Percentiles rank a stretch among this genome's conserved stretches.
phyloP scores from a whole-genome alignment of 2,329 filamentous ascomycete species.

The Botrytis galanthina region DNA sequence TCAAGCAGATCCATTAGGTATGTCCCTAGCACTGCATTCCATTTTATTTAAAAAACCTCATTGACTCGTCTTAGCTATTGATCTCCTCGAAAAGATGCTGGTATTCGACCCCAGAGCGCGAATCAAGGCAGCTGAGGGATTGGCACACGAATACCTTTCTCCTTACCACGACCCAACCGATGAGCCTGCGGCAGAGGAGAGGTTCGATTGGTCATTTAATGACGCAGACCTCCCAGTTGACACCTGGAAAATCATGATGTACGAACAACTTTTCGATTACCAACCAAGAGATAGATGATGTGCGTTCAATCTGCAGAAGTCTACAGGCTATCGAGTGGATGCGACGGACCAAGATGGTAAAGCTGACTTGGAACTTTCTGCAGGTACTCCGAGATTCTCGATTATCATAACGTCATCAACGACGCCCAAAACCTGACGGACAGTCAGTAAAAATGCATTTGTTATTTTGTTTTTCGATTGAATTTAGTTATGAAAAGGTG shows the following conservation, averaged over 20 bases:
- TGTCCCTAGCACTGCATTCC: not conserved
- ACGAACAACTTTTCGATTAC: slow-evolving; percentile 44
- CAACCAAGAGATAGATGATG: slow-evolving; percentile 23
- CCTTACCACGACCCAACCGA: slow-evolving; percentile 98
- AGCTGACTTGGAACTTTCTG: slow-evolving; percentile 38
- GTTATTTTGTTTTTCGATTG: slow-evolving; percentile 11
- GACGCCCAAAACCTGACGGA: slow-evolving; percentile 30
- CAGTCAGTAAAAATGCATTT: slow-evolving; percentile 22
- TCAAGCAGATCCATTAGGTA: slow-evolving; percentile 85
- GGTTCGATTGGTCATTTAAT: slow-evolving; percentile 99
- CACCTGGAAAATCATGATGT: slow-evolving; percentile 99
- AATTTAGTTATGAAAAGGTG: slow-evolving; percentile 10
- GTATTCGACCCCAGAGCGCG: slow-evolving; percentile 98
- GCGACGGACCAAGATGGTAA: slow-evolving; percentile 28
- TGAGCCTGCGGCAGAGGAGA: slow-evolving; percentile 92
- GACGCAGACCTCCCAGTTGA: slow-evolving; percentile 96
- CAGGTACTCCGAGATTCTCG: slow-evolving; percentile 98
- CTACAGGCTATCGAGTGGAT: slow-evolving; percentile 6
- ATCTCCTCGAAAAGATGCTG: slow-evolving; percentile 92
- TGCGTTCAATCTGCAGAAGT: slow-evolving; percentile 14
- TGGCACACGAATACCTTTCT: slow-evolving; percentile 88
- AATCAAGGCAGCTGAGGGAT: slow-evolving; percentile 79
- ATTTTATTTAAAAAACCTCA: slow-evolving; percentile 13
- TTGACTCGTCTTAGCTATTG: slow-evolving; percentile 64
- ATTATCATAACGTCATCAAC: slow-evolving; percentile 93